phyloP scores from a whole-genome alignment of 495 filamentous ascomycete species.

The Haplographium delicatum region DNA sequence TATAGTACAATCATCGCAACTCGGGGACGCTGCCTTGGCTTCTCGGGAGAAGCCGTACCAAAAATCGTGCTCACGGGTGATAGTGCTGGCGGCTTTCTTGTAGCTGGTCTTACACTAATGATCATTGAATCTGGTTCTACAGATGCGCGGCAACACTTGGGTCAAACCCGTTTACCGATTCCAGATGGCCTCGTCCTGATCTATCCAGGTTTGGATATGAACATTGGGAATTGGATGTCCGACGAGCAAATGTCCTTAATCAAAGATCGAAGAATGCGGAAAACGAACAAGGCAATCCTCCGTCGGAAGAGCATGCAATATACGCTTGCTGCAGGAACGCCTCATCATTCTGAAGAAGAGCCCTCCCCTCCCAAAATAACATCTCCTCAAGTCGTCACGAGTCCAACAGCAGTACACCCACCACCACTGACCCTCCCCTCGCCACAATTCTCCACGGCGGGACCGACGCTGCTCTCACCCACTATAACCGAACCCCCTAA shows the following conservation, averaged over 20 bases:
- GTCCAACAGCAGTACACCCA: slow-evolving; percentile 6
- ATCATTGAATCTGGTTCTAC: slow-evolving; percentile 65
- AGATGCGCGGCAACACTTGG: slow-evolving; percentile 49
- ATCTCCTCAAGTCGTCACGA: slow-evolving; percentile 15
- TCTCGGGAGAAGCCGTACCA: slow-evolving; percentile 67
- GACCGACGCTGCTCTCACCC: slow-evolving; percentile 12
- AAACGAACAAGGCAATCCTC: slow-evolving; percentile 70
- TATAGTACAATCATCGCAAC: slow-evolving; percentile 77
- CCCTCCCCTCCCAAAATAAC: slow-evolving; percentile 25
- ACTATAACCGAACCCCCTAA: not conserved
- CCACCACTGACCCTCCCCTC: slow-evolving; percentile 5
- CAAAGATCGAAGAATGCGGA: slow-evolving; percentile 70
- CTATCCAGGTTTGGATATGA: slow-evolving; percentile 90
- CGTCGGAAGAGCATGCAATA: slow-evolving; percentile 68
- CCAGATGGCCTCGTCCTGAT: slow-evolving; percentile 81
- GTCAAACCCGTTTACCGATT: slow-evolving; percentile 59
- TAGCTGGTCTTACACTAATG: slow-evolving; percentile 79
- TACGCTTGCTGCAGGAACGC: slow-evolving; percentile 52
- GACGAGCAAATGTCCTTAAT: slow-evolving; percentile 96
- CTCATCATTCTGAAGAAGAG: slow-evolving; percentile 59
- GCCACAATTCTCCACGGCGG: slow-evolving; percentile 21
- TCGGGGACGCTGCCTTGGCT: slow-evolving; percentile 72
- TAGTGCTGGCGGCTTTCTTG: slow-evolving; percentile 88
- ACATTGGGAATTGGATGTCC: slow-evolving; percentile 98
- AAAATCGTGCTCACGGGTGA: slow-evolving; percentile 82